phyloP scores from a whole-genome alignment of 192 early-diverging fungal genomes.

The Chytriomyces sp. region DNA sequence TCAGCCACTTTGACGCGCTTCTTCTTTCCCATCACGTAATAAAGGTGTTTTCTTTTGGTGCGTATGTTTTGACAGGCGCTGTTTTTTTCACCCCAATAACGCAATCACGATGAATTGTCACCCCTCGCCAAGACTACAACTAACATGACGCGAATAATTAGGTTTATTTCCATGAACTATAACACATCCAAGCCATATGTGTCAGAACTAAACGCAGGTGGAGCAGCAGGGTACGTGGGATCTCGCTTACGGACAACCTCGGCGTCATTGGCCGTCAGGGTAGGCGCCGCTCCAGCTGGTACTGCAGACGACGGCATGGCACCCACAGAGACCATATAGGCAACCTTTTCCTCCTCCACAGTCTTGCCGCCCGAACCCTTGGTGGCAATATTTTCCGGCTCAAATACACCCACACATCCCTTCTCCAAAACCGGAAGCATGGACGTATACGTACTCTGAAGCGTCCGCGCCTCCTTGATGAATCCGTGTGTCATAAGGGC shows the following conservation, averaged over 20 bases:
- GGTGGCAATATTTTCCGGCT: conserved; percentile 11
- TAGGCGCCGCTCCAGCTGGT: not conserved
- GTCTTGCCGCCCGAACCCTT: conserved; percentile 21
- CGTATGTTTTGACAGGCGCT: too few relatives aligned
- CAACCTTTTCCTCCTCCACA: conserved; percentile 38
- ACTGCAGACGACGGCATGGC: not conserved
- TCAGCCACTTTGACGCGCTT: too few relatives aligned
- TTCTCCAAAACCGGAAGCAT: conserved; percentile 11
- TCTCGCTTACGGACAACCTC: conserved; percentile 15
- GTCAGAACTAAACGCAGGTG: conserved; percentile 7
- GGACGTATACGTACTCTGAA: conserved; percentile 28
- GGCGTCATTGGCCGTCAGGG: not conserved
- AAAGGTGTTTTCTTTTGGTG: too few relatives aligned
- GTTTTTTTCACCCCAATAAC: too few relatives aligned
- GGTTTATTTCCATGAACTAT: not conserved
- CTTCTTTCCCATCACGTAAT: too few relatives aligned
- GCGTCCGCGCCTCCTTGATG: conserved; percentile 22
- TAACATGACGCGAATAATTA: too few relatives aligned
- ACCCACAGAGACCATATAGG: conserved; percentile 25
- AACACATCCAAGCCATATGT: conserved; percentile 15
- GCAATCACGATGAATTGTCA: too few relatives aligned
- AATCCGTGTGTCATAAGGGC: conserved; percentile 19
- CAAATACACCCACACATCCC: conserved; percentile 34
- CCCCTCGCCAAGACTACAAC: too few relatives aligned
- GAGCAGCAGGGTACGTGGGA: conserved; percentile 13